A percentile compares a stretch with the other conserved stretches of the same genome.
Conservation (phyloP, 371 early-diverging fungal species). For the Synchytrium microbalum region DNA sequence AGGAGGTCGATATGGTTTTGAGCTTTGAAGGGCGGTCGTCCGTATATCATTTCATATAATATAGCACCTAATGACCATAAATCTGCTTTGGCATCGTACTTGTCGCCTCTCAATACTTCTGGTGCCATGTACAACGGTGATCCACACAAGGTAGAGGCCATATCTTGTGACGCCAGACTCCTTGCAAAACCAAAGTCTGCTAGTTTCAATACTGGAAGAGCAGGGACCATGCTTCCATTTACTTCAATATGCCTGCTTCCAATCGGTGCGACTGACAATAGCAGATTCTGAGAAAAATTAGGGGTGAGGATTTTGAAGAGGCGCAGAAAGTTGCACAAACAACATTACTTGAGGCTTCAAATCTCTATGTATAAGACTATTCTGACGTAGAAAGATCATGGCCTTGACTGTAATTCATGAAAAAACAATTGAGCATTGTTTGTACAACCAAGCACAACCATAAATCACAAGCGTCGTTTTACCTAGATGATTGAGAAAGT, state of each 20-base stretch:
- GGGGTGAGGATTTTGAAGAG: conserved; percentile 1
- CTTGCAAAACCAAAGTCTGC: conserved; percentile 97
- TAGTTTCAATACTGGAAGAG: conserved; percentile 72
- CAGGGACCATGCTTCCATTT: too few relatives aligned
- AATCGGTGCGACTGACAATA: conserved; percentile 3
- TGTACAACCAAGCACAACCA: not conserved
- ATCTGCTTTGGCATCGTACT: conserved; percentile 91
- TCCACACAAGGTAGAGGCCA: conserved; percentile 94
- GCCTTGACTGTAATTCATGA: conserved; percentile 50
- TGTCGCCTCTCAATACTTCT: conserved; percentile 84
- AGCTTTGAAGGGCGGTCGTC: conserved; percentile 87
- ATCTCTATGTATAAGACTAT: conserved; percentile 90
- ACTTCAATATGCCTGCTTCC: not conserved
- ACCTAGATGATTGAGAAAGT: conserved; percentile 82
- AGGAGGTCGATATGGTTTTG: conserved; percentile 86
- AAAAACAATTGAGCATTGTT: not conserved
- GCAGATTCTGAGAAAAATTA: conserved; percentile 18
- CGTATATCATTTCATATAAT: conserved; percentile 84
- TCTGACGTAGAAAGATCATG: conserved; percentile 72
- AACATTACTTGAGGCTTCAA: conserved; percentile 80
- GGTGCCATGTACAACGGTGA: conserved; percentile 97
- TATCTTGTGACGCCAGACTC: conserved; percentile 62
- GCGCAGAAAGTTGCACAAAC: conserved; percentile 13
- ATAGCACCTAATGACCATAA: conserved; percentile 96
- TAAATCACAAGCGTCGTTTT: conserved; percentile 13